phyloP scores from a whole-genome alignment of 345 rosid genomes.

The Alliaria petiolata region DNA sequence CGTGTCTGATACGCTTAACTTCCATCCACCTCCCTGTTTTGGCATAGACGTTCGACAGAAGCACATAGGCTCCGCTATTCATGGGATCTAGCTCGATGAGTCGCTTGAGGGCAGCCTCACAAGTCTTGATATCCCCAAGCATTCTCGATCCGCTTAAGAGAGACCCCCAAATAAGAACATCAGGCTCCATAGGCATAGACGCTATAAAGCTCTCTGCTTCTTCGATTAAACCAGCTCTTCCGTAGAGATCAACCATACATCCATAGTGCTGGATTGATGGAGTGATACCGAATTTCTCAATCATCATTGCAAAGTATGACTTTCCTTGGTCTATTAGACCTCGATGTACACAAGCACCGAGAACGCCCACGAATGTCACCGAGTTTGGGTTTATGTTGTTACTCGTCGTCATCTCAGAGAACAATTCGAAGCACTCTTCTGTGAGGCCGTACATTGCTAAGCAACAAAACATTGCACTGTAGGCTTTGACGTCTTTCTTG shows the following conservation, averaged over 20 bases:
- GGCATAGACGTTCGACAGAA: conserved; percentile 44
- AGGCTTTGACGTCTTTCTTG: conserved; percentile 51
- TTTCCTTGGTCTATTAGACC: conserved; percentile 41
- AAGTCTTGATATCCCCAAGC: conserved; percentile 40
- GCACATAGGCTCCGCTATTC: conserved; percentile 42
- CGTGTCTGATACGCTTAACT: conserved; percentile 36
- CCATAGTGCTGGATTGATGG: conserved; percentile 46
- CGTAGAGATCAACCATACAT: conserved; percentile 55
- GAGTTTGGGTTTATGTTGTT: conserved; percentile 49
- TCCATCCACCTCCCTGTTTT: conserved; percentile 44
- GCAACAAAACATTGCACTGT: conserved; percentile 49
- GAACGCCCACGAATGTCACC: conserved; percentile 51
- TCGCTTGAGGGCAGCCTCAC: conserved; percentile 35
- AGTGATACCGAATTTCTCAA: conserved; percentile 29
- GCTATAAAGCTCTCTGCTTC: conserved; percentile 39
- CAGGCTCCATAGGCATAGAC: conserved; percentile 47
- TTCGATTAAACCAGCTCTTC: conserved; percentile 42
- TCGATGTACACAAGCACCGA: conserved; percentile 56
- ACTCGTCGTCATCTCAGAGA: conserved; percentile 43
- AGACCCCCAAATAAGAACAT: conserved; percentile 50
- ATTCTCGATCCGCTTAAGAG: conserved; percentile 45
- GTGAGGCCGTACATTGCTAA: conserved; percentile 42
- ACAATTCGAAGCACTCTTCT: conserved; percentile 44
- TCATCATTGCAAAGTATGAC: conserved; percentile 40
- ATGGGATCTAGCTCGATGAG: conserved; percentile 41